These are phyloP conservation scores for Tuber aestivum DNA, from an alignment of 495 filamentous ascomycete species.

Conservation along the genomic window DNA sequence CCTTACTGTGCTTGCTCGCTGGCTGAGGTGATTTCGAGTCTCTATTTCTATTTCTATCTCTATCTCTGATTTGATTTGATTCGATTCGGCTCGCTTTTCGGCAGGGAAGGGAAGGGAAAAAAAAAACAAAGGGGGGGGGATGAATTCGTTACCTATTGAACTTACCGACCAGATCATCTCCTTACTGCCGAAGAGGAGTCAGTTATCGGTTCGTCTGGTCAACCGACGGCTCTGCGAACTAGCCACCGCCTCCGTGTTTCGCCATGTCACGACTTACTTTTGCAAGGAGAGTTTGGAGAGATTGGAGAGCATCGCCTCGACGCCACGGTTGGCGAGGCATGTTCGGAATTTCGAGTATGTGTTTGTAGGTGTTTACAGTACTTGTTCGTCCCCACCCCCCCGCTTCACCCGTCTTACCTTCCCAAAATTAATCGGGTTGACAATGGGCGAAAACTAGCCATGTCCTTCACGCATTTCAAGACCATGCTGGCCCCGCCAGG, in stretches of 20 bases:
- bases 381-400: constrained; percentile 10
- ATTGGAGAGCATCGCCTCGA: constrained; percentile 14
- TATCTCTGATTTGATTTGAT: background rate
- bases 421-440: background rate
- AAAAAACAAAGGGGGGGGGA: background rate
- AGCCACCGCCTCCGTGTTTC: constrained; percentile 15
- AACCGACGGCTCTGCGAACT: constrained; percentile 14
- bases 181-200: constrained; percentile 16
- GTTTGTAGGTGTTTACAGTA: constrained; percentile 19
- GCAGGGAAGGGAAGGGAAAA: background rate
- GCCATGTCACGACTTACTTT: constrained; percentile 10
- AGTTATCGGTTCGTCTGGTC: constrained; percentile 14
- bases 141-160: constrained; percentile 21
- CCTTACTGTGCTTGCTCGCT: background rate
- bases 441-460: constrained; percentile 7
- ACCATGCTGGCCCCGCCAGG: constrained; percentile 8
- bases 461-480: constrained; percentile 21
- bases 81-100: background rate
- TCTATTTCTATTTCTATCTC: background rate
- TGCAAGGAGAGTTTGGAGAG: constrained; percentile 15
- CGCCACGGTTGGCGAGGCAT: constrained; percentile 15
- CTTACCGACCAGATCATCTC: constrained; percentile 24
- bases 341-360: constrained; percentile 21
- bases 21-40: background rate
- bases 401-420: background rate